Percentiles rank a stretch among this genome's conserved stretches.
Evolutionary conservation across 73 alveolate species (phyloP).

Genomic region (Tetrahymena malaccensis): DNA sequence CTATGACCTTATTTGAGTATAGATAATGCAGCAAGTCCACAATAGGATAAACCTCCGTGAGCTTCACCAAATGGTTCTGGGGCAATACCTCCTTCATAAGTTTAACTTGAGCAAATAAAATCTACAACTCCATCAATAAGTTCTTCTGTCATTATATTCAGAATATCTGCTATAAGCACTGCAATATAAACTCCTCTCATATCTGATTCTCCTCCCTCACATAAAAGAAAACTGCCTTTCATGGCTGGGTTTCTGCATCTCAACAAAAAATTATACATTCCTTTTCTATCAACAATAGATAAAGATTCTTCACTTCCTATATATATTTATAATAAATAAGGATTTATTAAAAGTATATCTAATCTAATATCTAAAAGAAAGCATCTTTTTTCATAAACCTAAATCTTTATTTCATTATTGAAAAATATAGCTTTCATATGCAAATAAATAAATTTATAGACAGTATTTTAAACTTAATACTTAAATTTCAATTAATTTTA

Average conservation of each 20-base stretch:
- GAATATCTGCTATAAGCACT: constrained; percentile 66
- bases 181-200: constrained; percentile 94
- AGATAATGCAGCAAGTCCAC: constrained; percentile 90
- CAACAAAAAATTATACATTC: constrained; percentile 69
- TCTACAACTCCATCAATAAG: constrained; percentile 79
- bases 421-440: too few relatives aligned
- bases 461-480: too few relatives aligned
- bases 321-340: background rate
- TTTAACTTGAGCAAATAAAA: constrained; percentile 80
- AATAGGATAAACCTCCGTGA: constrained; percentile 97
- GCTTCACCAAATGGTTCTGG: constrained; percentile 94
- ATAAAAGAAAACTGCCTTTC: constrained; percentile 79
- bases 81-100: constrained; percentile 97
- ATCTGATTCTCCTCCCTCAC: constrained; percentile 94
- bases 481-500: too few relatives aligned
- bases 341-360: background rate
- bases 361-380: too few relatives aligned
- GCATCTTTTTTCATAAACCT: too few relatives aligned
- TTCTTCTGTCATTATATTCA: constrained; percentile 62
- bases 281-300: constrained; percentile 68
- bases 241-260: constrained; percentile 54
- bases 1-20: constrained; percentile 65
- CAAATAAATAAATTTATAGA: too few relatives aligned
- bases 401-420: too few relatives aligned
- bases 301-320: constrained; percentile 73